Evolutionary conservation across 2,329 filamentous ascomycete species (phyloP), one percentile per base, ranked within the genome.

Genomic region (Ceratocystis colombiana): DNA sequence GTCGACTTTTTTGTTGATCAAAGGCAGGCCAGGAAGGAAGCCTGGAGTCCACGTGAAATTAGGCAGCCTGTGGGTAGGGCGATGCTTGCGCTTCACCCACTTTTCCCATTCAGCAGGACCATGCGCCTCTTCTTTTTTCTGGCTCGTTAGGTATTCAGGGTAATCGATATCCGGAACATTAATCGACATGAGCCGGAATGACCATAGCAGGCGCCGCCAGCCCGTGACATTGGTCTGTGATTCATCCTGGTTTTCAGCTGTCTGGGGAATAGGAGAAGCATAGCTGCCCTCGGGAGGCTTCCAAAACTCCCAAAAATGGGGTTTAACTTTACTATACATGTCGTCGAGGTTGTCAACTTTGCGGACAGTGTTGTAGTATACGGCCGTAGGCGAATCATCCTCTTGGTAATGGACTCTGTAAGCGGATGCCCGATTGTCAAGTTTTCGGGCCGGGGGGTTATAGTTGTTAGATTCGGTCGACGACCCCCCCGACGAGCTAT

Each of bases 1-100:
- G 73, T 99, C 94, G 1, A 96, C 92, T 75, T 97, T 96, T 74
- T 90, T 87, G 65, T 89, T 91, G 62, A 96, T 75, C 0, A 91
- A 76, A 4, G 88, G 90, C n/a, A 96, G 74, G 0, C 85, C 84
- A 2, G 88, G 88, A 74, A 96, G 85, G 87, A 88, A 96, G 48
- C 70, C 70, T 1, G 80, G 81, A 0, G 77, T 79, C 73, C 80
- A 80, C 0, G 77, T 78, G 55, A 83, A 83, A 0, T 76, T 76
- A 0, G 90, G 85, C 8, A 96, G 77, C 61, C 87, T 85, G 77
- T 95, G 91, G 0, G 89, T 96, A 20, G 93, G 90, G 46, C 94
- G 87, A 68, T 96, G 86, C 66, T 88, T 91, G 67, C 84, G 83
- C 72, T 85, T 87, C 63, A 97, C 78, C 76, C 92, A 96, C 68